Percentiles rank a stretch among this genome's conserved stretches.
Conservation (phyloP, 768 basidiomycete species). For the Boletus rubescentipes region DNA sequence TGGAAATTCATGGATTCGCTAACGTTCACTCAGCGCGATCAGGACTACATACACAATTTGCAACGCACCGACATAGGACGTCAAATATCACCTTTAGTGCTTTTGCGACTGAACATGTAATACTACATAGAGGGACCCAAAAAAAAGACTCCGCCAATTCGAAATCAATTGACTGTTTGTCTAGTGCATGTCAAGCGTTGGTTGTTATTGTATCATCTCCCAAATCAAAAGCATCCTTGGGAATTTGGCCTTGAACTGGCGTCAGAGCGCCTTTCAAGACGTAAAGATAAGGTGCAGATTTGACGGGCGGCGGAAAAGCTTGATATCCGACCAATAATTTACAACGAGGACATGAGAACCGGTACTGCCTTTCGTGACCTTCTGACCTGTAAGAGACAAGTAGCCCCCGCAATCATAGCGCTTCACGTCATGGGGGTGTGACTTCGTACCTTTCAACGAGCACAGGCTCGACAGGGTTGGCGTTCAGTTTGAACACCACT, state of each 20-base stretch:
- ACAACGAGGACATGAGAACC: slow-evolving; percentile 57
- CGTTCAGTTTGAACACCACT: slow-evolving; percentile 86
- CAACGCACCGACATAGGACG: background rate
- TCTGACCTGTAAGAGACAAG: slow-evolving; percentile 42
- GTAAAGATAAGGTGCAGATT: slow-evolving; percentile 77
- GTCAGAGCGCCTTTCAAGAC: slow-evolving; percentile 80
- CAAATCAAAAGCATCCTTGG: slow-evolving; percentile 77
- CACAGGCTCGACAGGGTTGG: slow-evolving; percentile 62
- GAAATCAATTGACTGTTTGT: background rate
- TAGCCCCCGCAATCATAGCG: slow-evolving; percentile 16
- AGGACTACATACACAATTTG: background rate
- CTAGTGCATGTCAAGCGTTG: slow-evolving; percentile 4
- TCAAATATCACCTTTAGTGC: background rate
- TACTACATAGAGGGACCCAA: background rate
- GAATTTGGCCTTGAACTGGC: slow-evolving; percentile 86
- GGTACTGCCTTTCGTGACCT: slow-evolving; percentile 75
- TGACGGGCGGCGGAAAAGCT: slow-evolving; percentile 69
- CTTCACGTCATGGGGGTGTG: slow-evolving; percentile 11
- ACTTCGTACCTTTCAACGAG: slow-evolving; percentile 71
- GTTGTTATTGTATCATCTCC: slow-evolving; percentile 24
- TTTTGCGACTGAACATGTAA: background rate
- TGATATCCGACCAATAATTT: slow-evolving; percentile 65
- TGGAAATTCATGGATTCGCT: slow-evolving; percentile 1
- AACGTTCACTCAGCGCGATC: background rate
- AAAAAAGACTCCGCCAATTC: background rate